phyloP scores from a whole-genome alignment of 352 stramenopile genomes.

The Phytophthora syringae region DNA sequence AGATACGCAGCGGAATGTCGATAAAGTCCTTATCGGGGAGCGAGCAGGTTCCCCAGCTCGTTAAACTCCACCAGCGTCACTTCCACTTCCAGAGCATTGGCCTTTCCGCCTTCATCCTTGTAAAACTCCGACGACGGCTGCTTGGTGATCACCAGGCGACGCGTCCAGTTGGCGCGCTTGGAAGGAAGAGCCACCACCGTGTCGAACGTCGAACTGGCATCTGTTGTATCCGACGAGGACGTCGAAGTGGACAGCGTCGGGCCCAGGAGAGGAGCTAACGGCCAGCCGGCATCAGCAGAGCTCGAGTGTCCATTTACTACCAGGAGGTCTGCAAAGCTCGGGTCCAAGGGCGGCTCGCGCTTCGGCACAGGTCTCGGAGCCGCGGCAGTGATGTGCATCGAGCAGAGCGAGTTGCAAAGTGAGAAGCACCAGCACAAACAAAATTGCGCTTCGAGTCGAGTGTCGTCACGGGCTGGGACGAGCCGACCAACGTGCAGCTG shows the following conservation, averaged over 20 bases:
- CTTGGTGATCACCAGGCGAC: constrained; percentile 85
- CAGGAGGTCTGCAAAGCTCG: constrained; percentile 25
- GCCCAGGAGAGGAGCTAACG: constrained; percentile 28
- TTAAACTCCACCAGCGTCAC: constrained; percentile 87
- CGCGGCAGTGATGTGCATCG: constrained; percentile 39
- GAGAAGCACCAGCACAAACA: background rate
- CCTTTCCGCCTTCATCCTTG: constrained; percentile 89
- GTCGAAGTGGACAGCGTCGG: constrained; percentile 19
- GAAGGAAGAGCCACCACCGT: constrained; percentile 5
- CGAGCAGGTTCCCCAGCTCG: constrained; percentile 64
- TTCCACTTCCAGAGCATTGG: constrained; percentile 81
- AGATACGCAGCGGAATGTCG: constrained; percentile 79
- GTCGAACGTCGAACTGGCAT: constrained; percentile 14
- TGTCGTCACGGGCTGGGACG: constrained; percentile 43
- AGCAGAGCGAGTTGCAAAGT: constrained; percentile 35
- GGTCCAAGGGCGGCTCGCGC: constrained; percentile 19
- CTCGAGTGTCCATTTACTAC: constrained; percentile 8
- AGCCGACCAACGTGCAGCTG: constrained; percentile 25
- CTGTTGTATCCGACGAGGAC: constrained; percentile 15
- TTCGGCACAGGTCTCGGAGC: constrained; percentile 26
- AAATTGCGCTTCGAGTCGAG: background rate
- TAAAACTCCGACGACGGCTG: constrained; percentile 88
- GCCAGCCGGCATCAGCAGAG: constrained; percentile 16
- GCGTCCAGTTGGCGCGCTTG: constrained; percentile 65
- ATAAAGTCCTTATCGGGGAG: constrained; percentile 77